Conservation (phyloP, 192 early-diverging fungal species). For the Dissophora ornata region DNA sequence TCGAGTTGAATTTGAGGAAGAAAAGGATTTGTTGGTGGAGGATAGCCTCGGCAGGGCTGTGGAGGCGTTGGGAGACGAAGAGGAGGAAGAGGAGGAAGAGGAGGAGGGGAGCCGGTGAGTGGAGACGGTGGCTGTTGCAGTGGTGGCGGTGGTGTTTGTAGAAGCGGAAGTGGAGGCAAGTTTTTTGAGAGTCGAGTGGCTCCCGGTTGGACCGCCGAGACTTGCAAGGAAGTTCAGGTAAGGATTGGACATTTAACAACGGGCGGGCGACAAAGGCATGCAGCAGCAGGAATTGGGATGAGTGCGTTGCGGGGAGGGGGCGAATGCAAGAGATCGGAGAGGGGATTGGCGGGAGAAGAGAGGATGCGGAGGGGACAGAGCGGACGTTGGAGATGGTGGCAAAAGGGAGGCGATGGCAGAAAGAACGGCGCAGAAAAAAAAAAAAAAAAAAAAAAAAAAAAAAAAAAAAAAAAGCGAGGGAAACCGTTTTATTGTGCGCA, state of each 20-base stretch:
- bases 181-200: conserved; percentile 53
- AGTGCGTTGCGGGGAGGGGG: too few species aligned
- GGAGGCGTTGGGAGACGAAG: conserved; percentile 8
- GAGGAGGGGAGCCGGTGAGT: not conserved
- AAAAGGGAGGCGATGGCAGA: not conserved
- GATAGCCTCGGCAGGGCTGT: not conserved
- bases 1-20: conserved; percentile 6
- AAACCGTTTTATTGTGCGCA: too few species aligned
- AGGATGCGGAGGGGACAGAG: too few species aligned
- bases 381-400: too few species aligned
- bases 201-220: conserved; percentile 46
- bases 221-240: conserved; percentile 44
- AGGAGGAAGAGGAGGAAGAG: conserved; percentile 1
- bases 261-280: conserved; percentile 13
- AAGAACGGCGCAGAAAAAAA: not conserved
- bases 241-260: conserved; percentile 53
- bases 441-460: not conserved
- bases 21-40: not conserved
- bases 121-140: not conserved
- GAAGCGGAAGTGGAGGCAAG: conserved; percentile 29
- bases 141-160: not conserved
- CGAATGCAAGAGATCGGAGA: too few species aligned
- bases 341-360: conserved; percentile 10
- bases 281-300: not conserved
- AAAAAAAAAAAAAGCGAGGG: not conserved